Evolutionary conservation across 2,329 filamentous ascomycete genomes (phyloP).

Genomic region (Claviceps arundinis): DNA sequence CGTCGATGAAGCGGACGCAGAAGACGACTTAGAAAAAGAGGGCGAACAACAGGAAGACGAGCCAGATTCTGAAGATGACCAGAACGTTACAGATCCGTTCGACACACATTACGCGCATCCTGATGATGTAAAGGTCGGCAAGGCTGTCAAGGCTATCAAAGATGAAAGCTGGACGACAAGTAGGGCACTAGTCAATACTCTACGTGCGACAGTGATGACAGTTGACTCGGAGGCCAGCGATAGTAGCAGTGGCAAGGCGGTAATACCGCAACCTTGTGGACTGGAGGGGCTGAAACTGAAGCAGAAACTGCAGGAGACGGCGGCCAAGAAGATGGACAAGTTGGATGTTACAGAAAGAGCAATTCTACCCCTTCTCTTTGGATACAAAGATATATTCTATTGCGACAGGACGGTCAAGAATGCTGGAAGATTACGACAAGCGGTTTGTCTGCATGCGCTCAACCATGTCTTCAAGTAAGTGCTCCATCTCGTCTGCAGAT

Average conservation of each 20-base stretch:
- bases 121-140: constrained; percentile 45
- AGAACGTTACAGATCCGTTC: constrained; percentile 56
- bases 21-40: constrained; percentile 9
- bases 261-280: constrained; percentile 19
- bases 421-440: constrained; percentile 51
- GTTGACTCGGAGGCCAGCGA: constrained; percentile 25
- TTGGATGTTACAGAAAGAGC: constrained; percentile 51
- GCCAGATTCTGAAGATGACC: constrained; percentile 34
- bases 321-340: constrained; percentile 36
- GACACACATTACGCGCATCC: constrained; percentile 64
- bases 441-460: constrained; percentile 70
- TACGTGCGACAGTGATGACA: constrained; percentile 32
- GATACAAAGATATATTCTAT: constrained; percentile 70
- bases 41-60: constrained; percentile 13
- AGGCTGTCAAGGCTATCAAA: constrained; percentile 37
- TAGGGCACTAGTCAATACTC: constrained; percentile 31
- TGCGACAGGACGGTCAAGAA: constrained; percentile 59
- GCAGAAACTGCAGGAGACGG: constrained; percentile 42
- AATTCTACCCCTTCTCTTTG: constrained; percentile 61
- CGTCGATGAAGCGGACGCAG: constrained; percentile 14
- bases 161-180: constrained; percentile 37
- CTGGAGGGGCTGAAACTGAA: constrained; percentile 57
- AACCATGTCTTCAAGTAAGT: constrained; percentile 81
- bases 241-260: constrained; percentile 10
- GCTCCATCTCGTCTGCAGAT: not conserved